Evolutionary conservation across 495 filamentous ascomycete genomes (phyloP), one percentile per base, ranked within the genome.

Genomic region (Aspergillus coremiiformis): DNA sequence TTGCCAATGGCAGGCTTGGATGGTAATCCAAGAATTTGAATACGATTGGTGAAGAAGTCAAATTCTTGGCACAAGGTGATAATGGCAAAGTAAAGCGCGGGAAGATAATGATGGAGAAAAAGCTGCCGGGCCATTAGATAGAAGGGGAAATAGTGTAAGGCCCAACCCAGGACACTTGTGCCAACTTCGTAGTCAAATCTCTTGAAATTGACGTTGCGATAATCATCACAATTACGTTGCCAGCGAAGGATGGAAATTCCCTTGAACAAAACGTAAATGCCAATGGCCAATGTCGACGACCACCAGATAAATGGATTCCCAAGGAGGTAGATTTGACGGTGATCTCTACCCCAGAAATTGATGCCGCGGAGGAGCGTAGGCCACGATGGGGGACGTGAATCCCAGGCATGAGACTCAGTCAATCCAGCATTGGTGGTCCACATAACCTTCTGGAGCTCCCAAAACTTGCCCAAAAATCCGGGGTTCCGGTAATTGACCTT

Each of bases 371-470:
- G 83, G 48, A 98, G 80, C 48, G 95, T 81, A 15, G 93, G 93
- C 93, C 93, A 98, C 17, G 89, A 91, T 14, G 84, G 82, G 11
- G 93, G 93, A 27, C 93, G 85, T 42, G 93, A 97, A 67, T 98
- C 93, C 93, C 93, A 98, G 44, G 90, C 88, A 63, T 98, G 93
- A 33, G 90, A 95, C 64, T 97, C 93, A 24, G 94, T 87, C 49
- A 98, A 81, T 24, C 93, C 94, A 27, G 93, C 93, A 63, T 98
- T 98, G 12, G 94, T 97, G 54, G 80, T 87, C 93, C 93, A 98
- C 93, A 98, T 98, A 33, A 98, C 94, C 68, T 89, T 90, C 67
- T 98, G 91, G n/a, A 98, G 76, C 71, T 98, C 93, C 88, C 89
- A 96, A 74, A 98, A 98, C 65, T 97, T 98, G 49, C 91, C 94